Base-by-base conservation (phyloP, 2,329 filamentous ascomycete genomes). In the Hypoxylon sp. region DNA sequence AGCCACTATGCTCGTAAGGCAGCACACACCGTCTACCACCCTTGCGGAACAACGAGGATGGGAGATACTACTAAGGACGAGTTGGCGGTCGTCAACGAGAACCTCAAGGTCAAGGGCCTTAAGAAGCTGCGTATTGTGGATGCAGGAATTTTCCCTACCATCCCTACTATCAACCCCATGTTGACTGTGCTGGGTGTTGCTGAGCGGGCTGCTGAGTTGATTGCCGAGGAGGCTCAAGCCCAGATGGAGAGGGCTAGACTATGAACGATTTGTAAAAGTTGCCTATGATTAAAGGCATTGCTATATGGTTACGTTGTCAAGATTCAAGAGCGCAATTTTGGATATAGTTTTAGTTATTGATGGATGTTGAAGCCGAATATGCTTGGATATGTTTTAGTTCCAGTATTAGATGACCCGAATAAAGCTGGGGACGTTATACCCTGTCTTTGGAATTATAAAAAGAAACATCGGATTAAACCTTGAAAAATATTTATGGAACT, bases 21-120 rank as follows among this genome's bases (percentile, higher is more conserved):
- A 4, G 90, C 90, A 3, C 91, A 96, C 72, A 96, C 91, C 1
- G 90, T 96, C 20, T 96, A 96, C 73, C 91, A 96, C 72, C 91
- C 91, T 0, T 88, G 89, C 8, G 91, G 91, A 42, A 96, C 91
- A 12, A 94, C 90, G 46, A 91, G 91, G 79, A 96, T 96, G 91
- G 90, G 90, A 23, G 85, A 92, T 65, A 73, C 88, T 4, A 71
- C 70, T 47, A 81, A 76, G 43, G 89, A 95, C 68, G 74, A 81
- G 38, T 74, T 86, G 69, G 90, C 90, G 4, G 91, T 96, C 13
- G 91, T 95, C n/a, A 88, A 94, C 67, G 79, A 81, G 17, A 77
- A 87, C 67, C 73, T 96, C 56, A 87, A 82, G 74, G 77, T 96
- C 20, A 78, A 84, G 19, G 90, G 89, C 0, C 72, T 95, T 58